Evolutionary conservation across 1,284 basidiomycete genomes (phyloP), one percentile per base, ranked within the genome.

Genomic region (Leccinum solheimii): DNA sequence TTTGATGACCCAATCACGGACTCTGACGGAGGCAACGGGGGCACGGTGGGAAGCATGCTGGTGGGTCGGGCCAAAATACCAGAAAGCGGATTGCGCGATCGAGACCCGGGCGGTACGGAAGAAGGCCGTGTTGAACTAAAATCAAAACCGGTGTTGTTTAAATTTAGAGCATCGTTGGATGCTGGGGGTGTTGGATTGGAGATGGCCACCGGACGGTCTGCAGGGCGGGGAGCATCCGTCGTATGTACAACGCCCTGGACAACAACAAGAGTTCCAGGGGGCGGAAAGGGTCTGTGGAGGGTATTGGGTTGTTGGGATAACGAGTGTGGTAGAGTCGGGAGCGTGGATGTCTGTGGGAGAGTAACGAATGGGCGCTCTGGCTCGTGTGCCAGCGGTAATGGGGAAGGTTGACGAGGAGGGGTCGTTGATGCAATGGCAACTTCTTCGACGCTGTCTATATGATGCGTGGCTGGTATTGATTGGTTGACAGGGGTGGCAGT

Each of bases 161-260:
- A 30, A 64, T 57, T 52, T 26, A 55, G 16, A 38, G 56, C 32
- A 56, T 59, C 62, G 54, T 57, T 57, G 40, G 58, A 38, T 21
- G 56, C 54, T 1, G 62, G 30, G 9, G 59, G 59, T 11, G 59
- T 59, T 5, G 73, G 49, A 67, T 60, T 57, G 38, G 66, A 56
- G 38, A 56, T 55, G 23, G 56, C n/a, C 16, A 53, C 30, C 53
- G 63, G 61, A 60, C 60, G 63, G 51, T 69, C 65, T 34, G 66
- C 61, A 53, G 74, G 59, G 34, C 80, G 79, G 4, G 81, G 77
- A 7, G 82, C 80, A 70, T 90, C 88, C 10, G 86, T 86, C 0
- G 90, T 91, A 65, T 91, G 89, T 1, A 91, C 90, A 50, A 91
- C 88, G 52, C 89, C 89, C 73, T 91, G 89, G 0, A 91, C 89